Conservation (phyloP, 495 filamentous ascomycete genomes). For the Penicillium dipodomyicola region DNA sequence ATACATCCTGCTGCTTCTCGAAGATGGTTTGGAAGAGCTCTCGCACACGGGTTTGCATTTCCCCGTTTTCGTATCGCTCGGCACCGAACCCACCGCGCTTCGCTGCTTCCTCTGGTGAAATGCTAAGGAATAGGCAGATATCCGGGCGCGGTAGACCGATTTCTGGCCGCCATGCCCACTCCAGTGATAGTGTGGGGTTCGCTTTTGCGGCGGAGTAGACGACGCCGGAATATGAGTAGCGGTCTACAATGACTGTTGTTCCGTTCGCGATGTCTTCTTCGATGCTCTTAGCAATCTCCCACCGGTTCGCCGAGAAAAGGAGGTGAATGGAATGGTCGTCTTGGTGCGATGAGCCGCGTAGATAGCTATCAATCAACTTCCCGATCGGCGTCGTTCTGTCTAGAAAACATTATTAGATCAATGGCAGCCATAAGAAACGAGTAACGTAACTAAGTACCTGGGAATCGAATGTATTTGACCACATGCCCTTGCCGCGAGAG, state of each 20-base stretch:
- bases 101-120: constrained; percentile 68
- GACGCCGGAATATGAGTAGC: constrained; percentile 90
- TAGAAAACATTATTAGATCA: constrained; percentile 32
- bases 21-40: constrained; percentile 61
- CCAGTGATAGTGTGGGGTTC: constrained; percentile 63
- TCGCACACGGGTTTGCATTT: constrained; percentile 79
- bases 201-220: constrained; percentile 95
- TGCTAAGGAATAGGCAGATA: constrained; percentile 79
- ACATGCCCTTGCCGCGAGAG: constrained; percentile 59
- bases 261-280: constrained; percentile 59
- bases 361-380: constrained; percentile 83
- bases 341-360: constrained; percentile 68
- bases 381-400: constrained; percentile 89
- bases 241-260: constrained; percentile 77
- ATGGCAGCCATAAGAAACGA: not conserved
- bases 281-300: constrained; percentile 77
- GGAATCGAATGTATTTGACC: constrained; percentile 80
- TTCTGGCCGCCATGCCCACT: constrained; percentile 82
- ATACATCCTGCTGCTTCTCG: constrained; percentile 38
- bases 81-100: constrained; percentile 78
- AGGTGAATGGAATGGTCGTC: constrained; percentile 94
- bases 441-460: constrained; percentile 55
- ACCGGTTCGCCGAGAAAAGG: constrained; percentile 92
- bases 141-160: constrained; percentile 86
- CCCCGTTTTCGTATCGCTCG: constrained; percentile 83